Evolutionary conservation across 441 rosid genomes (phyloP), one percentile per base, ranked within the genome.

Genomic region (Manihot esculenta): DNA sequence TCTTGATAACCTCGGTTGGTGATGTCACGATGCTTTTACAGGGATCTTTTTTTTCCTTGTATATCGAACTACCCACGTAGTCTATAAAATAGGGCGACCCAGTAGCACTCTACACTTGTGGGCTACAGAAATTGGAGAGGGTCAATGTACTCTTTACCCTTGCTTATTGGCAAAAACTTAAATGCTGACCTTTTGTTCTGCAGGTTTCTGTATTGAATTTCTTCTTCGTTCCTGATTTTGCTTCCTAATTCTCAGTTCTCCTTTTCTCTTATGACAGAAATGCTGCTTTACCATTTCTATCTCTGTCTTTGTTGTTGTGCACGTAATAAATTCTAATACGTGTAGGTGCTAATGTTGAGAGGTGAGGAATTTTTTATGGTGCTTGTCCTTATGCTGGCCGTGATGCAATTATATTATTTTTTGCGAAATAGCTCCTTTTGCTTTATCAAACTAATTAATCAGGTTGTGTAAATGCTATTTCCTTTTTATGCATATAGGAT

Each of bases 401-500:
- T 59, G 66, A 13, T 64, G 23, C 26, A 33, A 13, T 26, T 63
- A n/a, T 8, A 20, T 38, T 72, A 66, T 71, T 21, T n/a, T 42
- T 35, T 10, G 21, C 26, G 21, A 55, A 49, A 10, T 61, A 41
- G 48, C 15, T 50, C 20, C 14, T 66, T 20, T n/a, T 66, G 50
- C 49, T 35, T 10, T 48, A 26, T 59, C 66, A 51, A 57, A 66
- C 71, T 66, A 66, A 73, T 58, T 58, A 7, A n/a, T 50, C 27
- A 41, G 6, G 21, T 72, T 63, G 44, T 63, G 17, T 70, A 63
- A 41, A 44, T 64, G 4, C 65, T 70, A 26, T 75, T 60, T 72
- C 12, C 68, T 42, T 56, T 58, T 35, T 76, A 62, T 64, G 57
- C 65, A 57, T 58, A 27, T 60, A 42, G 62, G 62, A 24, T 75